Conservation (phyloP, 2,329 filamentous ascomycete genomes). For the Penicillium sp. region DNA sequence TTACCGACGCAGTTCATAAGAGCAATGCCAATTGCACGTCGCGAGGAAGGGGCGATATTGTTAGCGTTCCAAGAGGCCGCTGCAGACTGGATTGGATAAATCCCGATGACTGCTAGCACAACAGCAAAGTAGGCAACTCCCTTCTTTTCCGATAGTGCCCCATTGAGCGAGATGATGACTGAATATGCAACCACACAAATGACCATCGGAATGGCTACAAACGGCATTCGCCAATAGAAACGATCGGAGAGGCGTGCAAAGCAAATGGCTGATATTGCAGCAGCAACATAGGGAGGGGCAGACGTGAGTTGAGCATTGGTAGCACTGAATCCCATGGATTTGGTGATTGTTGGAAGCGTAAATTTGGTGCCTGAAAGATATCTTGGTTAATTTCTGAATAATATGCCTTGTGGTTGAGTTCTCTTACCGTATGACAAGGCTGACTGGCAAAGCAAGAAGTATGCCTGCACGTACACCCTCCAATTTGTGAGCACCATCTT, state of each 20-base stretch:
- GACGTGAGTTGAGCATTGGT: slow-evolving; percentile 40
- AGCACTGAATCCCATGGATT: slow-evolving; percentile 39
- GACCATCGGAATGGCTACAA: slow-evolving; percentile 24
- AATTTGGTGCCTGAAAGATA: slow-evolving; percentile 40
- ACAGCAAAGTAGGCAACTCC: slow-evolving; percentile 29
- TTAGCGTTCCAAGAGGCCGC: slow-evolving; percentile 31
- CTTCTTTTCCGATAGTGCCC: slow-evolving; percentile 21
- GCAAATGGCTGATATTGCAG: slow-evolving; percentile 28
- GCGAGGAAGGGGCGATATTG: slow-evolving; percentile 28
- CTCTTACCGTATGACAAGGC: slow-evolving; percentile 29
- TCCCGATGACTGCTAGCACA: slow-evolving; percentile 26
- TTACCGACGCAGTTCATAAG: slow-evolving; percentile 29
- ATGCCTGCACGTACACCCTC: slow-evolving; percentile 39
- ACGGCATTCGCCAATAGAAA: slow-evolving; percentile 32
- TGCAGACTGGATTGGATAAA: slow-evolving; percentile 32
- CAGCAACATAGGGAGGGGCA: slow-evolving; percentile 31
- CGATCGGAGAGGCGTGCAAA: slow-evolving; percentile 28
- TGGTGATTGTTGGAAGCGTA: slow-evolving; percentile 44
- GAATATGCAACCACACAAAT: slow-evolving; percentile 21
- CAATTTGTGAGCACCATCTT: slow-evolving; percentile 42
- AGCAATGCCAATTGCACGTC: slow-evolving; percentile 27
- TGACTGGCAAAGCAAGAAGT: slow-evolving; percentile 32
- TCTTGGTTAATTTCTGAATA: slow-evolving; percentile 18
- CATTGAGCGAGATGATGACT: slow-evolving; percentile 28
- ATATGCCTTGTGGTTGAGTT: slow-evolving; percentile 21